A percentile compares a stretch with the other conserved stretches of the same genome.
Conservation (phyloP, 306 rosid genomes). For the Citrullus amarus region DNA sequence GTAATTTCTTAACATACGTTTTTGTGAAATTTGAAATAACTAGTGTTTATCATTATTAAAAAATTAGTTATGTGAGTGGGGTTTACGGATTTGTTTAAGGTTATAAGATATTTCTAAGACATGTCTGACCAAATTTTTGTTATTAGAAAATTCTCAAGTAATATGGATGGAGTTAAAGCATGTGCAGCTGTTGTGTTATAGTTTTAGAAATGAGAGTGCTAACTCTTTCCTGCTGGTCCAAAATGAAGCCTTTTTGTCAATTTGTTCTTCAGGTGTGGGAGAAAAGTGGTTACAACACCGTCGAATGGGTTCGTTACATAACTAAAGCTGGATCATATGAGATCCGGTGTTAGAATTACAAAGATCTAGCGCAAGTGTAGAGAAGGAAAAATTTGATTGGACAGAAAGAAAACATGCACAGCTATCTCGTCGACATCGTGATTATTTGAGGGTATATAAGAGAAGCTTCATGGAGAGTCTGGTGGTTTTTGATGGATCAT, state of each 20-base stretch:
- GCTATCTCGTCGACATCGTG: neutral
- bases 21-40: neutral
- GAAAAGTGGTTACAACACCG: constrained; percentile 97
- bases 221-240: neutral
- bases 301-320: constrained; percentile 98
- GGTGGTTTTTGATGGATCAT: neutral
- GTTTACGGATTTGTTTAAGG: too few species aligned
- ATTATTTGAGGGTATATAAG: neutral
- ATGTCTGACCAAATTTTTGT: neutral
- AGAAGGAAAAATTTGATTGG: neutral
- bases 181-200: neutral
- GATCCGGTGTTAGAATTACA: constrained; percentile 57
- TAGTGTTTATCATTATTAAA: neutral
- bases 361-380: constrained; percentile 10
- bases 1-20: neutral
- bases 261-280: constrained; percentile 76
- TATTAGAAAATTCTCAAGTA: neutral
- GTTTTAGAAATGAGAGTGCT: neutral
- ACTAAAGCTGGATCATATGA: constrained; percentile 95
- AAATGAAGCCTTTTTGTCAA: neutral
- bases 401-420: neutral
- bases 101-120: neutral
- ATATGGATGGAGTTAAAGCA: neutral
- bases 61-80: neutral
- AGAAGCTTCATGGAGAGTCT: neutral